Conservation (phyloP, 345 rosid species). For the Lagerstroemia speciosa region DNA sequence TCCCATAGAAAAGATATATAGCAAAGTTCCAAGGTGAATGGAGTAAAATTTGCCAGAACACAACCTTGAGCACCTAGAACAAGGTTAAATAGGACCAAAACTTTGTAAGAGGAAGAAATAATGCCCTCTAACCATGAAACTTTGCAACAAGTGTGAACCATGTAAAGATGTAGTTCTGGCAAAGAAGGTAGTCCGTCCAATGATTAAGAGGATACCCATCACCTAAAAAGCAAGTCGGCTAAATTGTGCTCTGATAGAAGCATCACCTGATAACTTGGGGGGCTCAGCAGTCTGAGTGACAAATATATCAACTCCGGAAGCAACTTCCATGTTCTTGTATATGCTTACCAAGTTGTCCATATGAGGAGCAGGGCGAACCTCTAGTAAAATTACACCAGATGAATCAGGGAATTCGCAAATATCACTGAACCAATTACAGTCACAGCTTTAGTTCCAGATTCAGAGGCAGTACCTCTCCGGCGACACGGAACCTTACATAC, state of each 20-base stretch:
- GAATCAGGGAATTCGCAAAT: background rate
- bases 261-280: conserved; percentile 39
- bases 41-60: background rate
- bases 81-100: background rate
- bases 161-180: background rate
- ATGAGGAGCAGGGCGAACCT: conserved; percentile 81
- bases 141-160: background rate
- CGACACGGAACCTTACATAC: conserved; percentile 73
- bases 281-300: conserved; percentile 39
- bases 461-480: conserved; percentile 47
- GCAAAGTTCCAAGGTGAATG: background rate
- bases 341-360: conserved; percentile 88
- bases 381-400: conserved; percentile 23
- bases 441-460: background rate
- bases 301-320: conserved; percentile 59
- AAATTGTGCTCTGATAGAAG: background rate
- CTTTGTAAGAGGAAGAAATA: background rate
- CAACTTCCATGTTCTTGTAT: conserved; percentile 80
- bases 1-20: background rate
- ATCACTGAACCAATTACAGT: background rate
- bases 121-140: background rate
- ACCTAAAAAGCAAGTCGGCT: background rate
- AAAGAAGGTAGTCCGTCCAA: background rate
- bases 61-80: background rate
- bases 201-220: background rate